These are phyloP conservation scores for Pseudogymnoascus sp. DNA, from an alignment of 2,329 filamentous ascomycete species.

Conservation along the genomic window DNA sequence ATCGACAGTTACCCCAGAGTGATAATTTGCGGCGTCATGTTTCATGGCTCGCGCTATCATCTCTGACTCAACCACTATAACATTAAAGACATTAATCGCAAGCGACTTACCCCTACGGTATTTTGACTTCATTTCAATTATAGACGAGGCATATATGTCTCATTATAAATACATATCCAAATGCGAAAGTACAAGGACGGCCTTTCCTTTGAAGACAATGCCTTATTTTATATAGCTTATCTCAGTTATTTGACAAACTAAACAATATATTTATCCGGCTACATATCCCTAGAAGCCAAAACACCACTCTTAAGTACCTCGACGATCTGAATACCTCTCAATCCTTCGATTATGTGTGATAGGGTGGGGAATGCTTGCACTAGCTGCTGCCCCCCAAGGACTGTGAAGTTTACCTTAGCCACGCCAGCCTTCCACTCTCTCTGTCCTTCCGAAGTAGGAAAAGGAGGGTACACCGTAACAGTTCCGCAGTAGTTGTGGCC, in stretches of 20 bases:
- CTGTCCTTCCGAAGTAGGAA: background rate
- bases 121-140: background rate
- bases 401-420: slow-evolving; percentile 16
- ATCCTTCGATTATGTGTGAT: slow-evolving; percentile 16
- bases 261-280: background rate
- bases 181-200: background rate
- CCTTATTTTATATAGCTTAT: background rate
- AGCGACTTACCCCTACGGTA: background rate
- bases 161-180: background rate
- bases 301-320: slow-evolving; percentile 14
- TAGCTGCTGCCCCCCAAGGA: slow-evolving; percentile 14
- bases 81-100: background rate
- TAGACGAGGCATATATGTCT: background rate
- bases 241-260: background rate
- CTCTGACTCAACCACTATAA: background rate
- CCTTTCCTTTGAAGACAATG: background rate
- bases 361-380: slow-evolving; percentile 18
- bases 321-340: slow-evolving; percentile 15
- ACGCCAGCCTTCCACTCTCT: slow-evolving; percentile 16
- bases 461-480: background rate
- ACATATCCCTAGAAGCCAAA: background rate
- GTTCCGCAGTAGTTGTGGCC: background rate
- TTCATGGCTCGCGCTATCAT: background rate
- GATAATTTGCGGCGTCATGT: too few species aligned
- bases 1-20: background rate